A percentile compares a stretch with the other conserved stretches of the same genome.
Conservation (phyloP, 2,329 filamentous ascomycete genomes). For the Ophiostoma triangulosporum region DNA sequence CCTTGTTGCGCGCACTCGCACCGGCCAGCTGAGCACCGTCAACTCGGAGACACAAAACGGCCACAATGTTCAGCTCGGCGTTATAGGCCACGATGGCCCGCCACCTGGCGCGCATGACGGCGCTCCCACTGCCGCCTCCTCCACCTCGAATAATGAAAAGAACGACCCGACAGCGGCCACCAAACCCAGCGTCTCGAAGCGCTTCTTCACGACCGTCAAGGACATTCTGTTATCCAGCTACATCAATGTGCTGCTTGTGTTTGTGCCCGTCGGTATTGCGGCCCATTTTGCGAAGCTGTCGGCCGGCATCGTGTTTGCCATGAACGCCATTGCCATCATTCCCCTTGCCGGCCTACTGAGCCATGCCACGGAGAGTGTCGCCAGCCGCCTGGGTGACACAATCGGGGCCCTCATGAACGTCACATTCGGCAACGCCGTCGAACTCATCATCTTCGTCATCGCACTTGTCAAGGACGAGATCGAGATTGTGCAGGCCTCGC, state of each 20-base stretch:
- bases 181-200: constrained; percentile 10
- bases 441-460: constrained; percentile 60
- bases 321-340: constrained; percentile 61
- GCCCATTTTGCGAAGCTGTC: constrained; percentile 28
- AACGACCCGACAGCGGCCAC: neutral
- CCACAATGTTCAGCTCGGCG: neutral
- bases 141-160: constrained; percentile 9
- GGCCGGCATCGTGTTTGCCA: constrained; percentile 39
- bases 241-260: constrained; percentile 53
- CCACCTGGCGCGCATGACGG: neutral
- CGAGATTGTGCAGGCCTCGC: constrained; percentile 60
- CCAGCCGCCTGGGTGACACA: constrained; percentile 67
- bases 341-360: constrained; percentile 72
- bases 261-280: constrained; percentile 56
- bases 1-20: constrained; percentile 8
- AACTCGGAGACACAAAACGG: neutral
- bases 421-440: constrained; percentile 82
- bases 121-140: neutral
- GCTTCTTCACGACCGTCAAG: constrained; percentile 33
- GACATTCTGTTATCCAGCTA: constrained; percentile 46
- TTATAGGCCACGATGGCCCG: constrained; percentile 1
- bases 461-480: constrained; percentile 41
- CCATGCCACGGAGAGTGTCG: constrained; percentile 80
- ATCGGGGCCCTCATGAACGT: constrained; percentile 82
- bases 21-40: neutral